Conservation (phyloP, 257 asterid species). For the Nicotiana attenuata region DNA sequence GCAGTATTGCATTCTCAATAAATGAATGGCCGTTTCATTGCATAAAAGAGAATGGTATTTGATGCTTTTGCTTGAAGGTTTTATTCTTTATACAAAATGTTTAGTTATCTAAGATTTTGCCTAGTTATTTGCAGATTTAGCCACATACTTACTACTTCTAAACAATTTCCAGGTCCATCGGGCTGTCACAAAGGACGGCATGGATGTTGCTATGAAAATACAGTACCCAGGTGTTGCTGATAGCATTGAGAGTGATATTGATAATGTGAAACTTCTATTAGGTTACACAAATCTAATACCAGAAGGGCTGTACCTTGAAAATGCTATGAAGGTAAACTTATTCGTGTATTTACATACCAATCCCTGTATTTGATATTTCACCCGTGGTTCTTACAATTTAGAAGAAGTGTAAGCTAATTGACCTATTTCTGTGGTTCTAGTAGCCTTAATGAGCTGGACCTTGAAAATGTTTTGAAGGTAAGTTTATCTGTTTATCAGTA, state of each 20-base stretch:
- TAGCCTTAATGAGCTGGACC: not conserved
- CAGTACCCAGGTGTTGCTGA: conserved; percentile 99
- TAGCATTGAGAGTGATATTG: conserved; percentile 96
- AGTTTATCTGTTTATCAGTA: not conserved
- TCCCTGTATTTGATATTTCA: not conserved
- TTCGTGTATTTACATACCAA: not conserved
- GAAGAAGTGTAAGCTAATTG: not conserved
- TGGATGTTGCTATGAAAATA: conserved; percentile 88
- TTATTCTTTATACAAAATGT: conserved; percentile 11
- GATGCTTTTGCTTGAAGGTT: conserved; percentile 3
- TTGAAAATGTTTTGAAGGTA: not conserved
- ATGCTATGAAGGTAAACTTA: conserved; percentile 77
- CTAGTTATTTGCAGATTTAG: not conserved
- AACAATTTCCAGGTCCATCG: conserved; percentile 64
- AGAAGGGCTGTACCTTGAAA: conserved; percentile 73
- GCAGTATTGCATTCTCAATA: not conserved
- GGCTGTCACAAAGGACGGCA: conserved; percentile 75
- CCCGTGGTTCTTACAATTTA: not conserved
- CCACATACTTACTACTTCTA: conserved; percentile 9
- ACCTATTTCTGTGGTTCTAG: not conserved
- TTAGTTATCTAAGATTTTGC: conserved; percentile 4
- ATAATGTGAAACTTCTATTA: conserved; percentile 75
- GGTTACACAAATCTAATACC: conserved; percentile 82
- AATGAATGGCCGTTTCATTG: not conserved
- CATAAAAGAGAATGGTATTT: not conserved